A percentile compares a stretch with the other conserved stretches of the same genome.
Conservation (phyloP, 2,329 filamentous ascomycete species). For the Simplicillium aogashimaense region DNA sequence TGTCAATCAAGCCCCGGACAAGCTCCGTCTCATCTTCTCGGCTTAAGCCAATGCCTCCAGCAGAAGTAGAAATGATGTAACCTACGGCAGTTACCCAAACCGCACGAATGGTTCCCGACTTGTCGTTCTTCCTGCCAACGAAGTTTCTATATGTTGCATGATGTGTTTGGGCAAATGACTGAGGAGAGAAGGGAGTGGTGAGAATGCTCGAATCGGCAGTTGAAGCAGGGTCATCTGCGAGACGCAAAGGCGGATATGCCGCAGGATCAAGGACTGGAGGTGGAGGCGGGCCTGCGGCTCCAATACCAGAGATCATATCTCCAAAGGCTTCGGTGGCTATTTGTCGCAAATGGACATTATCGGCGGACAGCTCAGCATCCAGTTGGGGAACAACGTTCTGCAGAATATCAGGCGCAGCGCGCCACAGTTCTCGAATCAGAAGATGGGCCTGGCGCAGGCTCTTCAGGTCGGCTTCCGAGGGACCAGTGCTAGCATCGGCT, state of each 20-base stretch:
- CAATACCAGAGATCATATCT: constrained; percentile 89
- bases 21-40: constrained; percentile 70
- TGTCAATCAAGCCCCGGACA: constrained; percentile 64
- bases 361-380: constrained; percentile 82
- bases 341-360: constrained; percentile 76
- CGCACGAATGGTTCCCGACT: constrained; percentile 68
- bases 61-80: constrained; percentile 82
- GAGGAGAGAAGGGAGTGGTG: constrained; percentile 74
- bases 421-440: constrained; percentile 86
- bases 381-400: constrained; percentile 91
- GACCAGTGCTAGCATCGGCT: constrained; percentile 48
- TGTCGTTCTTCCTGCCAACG: constrained; percentile 76
- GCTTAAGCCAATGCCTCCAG: constrained; percentile 79
- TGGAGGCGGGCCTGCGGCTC: constrained; percentile 76
- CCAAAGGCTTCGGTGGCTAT: constrained; percentile 91
- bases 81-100: constrained; percentile 80
- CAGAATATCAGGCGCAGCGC: constrained; percentile 77
- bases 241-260: constrained; percentile 68
- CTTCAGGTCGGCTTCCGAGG: constrained; percentile 74
- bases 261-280: constrained; percentile 65
- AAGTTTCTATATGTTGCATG: constrained; percentile 73
- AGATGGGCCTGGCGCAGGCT: constrained; percentile 85
- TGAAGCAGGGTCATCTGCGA: constrained; percentile 43
- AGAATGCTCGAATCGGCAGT: constrained; percentile 51
- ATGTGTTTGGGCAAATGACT: constrained; percentile 82